Base-by-base conservation (phyloP, 1,284 basidiomycete species). In the Tetrapyrgos nigripes region DNA sequence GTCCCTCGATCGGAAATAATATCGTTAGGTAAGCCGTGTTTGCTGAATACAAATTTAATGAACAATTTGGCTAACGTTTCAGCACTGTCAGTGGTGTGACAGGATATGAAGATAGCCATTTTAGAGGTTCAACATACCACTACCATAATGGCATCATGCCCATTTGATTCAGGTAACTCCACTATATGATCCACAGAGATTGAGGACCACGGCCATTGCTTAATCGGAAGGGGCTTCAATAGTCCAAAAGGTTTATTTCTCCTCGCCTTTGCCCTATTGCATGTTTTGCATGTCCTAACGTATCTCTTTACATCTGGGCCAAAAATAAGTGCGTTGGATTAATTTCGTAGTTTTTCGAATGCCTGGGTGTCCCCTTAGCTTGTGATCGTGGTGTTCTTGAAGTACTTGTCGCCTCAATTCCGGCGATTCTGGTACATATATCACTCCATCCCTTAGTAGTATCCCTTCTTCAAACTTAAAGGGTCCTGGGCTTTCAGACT, bases 361-460 rank as follows among this genome's bases (percentile, higher is more conserved):
- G 2, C 78, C 76, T 9, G 63, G 70, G 61, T 80, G 77, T 8
- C 78, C 61, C 61, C 51, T 1, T 11, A 59, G n/a, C 14, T 46
- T 51, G 21, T 58, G 51, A 43, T 63, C 62, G 57, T 63, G 55
- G 33, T 55, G 43, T 17, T 10, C 33, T 33, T 31, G 2, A 9
- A 55, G 44, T 37, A 57, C 37, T 9, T 50, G 9, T 3, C 11
- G 23, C 31, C 50, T 1, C 10, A 63, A 46, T 45, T 53, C 28
- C 10, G 29, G 8, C 45, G 40, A 14, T 6, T 53, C 26, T 2
- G 52, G 65, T 6, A 64, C 53, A 29, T 57, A 63, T 11, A 64
- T 45, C 23, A 29, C 14, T 4, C 44, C 57, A 3, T 23, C 21
- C 28, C 37, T 8, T 13, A 55, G 35, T 14, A 60, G 43, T 17